These are phyloP conservation scores for Butyriboletus loyo DNA, from an alignment of 768 basidiomycete species.

Conservation along the genomic window DNA sequence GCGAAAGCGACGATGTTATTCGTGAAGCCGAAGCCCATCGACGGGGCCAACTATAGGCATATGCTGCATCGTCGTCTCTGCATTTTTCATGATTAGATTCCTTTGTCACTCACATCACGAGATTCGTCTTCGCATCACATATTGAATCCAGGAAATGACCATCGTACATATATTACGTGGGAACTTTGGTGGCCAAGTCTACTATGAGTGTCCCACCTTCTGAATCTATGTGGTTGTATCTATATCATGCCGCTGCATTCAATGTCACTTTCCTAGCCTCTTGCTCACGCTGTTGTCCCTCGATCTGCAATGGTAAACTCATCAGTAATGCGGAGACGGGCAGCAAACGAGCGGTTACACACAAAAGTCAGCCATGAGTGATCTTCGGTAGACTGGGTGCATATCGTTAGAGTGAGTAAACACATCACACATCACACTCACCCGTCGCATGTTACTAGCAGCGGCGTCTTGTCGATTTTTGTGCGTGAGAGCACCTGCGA, in stretches of 20 bases:
- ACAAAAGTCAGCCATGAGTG: constrained; percentile 31
- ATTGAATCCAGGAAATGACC: neutral
- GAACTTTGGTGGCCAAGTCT: neutral
- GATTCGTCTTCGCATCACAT: neutral
- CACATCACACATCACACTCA: constrained; percentile 1
- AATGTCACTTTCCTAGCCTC: constrained; percentile 14
- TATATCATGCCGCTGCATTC: neutral
- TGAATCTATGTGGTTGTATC: neutral
- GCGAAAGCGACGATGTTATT: constrained; percentile 9
- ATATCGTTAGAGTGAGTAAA: neutral
- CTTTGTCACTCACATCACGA: neutral
- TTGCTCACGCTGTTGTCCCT: constrained; percentile 27
- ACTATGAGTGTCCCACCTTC: neutral
- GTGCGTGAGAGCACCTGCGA: constrained; percentile 65
- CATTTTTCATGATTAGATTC: neutral
- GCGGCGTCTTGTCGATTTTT: constrained; percentile 42
- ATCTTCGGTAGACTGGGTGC: constrained; percentile 16
- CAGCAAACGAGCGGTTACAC: constrained; percentile 1
- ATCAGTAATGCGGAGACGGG: neutral
- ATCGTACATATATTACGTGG: neutral
- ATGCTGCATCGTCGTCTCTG: neutral
- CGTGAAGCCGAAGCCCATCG: constrained; percentile 7
- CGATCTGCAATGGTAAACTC: constrained; percentile 16
- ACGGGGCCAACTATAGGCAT: neutral
- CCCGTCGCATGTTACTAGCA: constrained; percentile 15